Percentiles rank a stretch among this genome's conserved stretches.
These are phyloP conservation scores for Phytophthora boehmeriae DNA, from an alignment of 352 stramenopile species.

Conservation along the genomic window DNA sequence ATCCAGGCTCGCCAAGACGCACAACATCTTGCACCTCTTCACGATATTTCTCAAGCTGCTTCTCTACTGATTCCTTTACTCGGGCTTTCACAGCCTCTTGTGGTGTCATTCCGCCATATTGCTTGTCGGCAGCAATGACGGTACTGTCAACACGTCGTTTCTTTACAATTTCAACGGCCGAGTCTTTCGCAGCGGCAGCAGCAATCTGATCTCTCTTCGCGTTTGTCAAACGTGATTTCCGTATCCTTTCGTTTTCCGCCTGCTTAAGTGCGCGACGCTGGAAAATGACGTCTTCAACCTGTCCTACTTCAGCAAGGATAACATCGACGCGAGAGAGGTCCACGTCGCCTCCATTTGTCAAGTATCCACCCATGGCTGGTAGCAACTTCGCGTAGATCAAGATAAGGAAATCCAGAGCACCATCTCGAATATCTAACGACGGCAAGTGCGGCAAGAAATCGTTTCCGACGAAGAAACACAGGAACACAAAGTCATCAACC, in stretches of 20 bases:
- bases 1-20: conserved; percentile 94
- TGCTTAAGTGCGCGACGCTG: conserved; percentile 85
- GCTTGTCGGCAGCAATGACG: conserved; percentile 69
- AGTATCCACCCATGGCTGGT: conserved; percentile 91
- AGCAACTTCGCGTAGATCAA: conserved; percentile 95
- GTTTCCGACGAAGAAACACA: conserved; percentile 99
- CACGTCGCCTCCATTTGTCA: conserved; percentile 95
- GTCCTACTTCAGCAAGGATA: conserved; percentile 95
- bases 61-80: conserved; percentile 79
- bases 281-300: conserved; percentile 97
- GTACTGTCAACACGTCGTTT: conserved; percentile 74
- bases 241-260: conserved; percentile 73
- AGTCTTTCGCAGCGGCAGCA: conserved; percentile 61
- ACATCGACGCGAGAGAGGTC: conserved; percentile 96
- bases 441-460: conserved; percentile 99
- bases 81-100: conserved; percentile 81
- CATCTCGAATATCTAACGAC: conserved; percentile 98
- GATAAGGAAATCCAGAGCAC: conserved; percentile 98
- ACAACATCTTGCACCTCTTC: conserved; percentile 94
- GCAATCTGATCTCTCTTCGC: conserved; percentile 78
- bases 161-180: conserved; percentile 81
- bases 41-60: conserved; percentile 81
- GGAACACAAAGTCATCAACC: conserved; percentile 99
- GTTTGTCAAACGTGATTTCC: conserved; percentile 68
- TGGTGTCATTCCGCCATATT: conserved; percentile 66